These are phyloP conservation scores for Metschnikowia kofuensis DNA, from an alignment of 805 yeast genomes.

Conservation along the genomic window DNA sequence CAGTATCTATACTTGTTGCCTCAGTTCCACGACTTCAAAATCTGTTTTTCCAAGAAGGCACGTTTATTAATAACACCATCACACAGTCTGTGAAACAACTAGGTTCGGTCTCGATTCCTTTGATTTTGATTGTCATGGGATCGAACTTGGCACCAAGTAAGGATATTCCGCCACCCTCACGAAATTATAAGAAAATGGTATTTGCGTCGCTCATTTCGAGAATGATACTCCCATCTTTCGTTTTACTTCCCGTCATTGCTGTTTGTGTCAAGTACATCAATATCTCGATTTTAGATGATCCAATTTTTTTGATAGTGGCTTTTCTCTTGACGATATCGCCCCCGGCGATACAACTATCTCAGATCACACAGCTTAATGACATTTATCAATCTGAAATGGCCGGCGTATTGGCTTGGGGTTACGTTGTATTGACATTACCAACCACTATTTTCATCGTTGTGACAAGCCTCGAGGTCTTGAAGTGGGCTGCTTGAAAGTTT, in stretches of 20 bases:
- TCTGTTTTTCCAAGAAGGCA: conserved; percentile 51
- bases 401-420: conserved; percentile 79
- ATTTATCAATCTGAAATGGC: conserved; percentile 80
- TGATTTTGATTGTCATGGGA: conserved; percentile 72
- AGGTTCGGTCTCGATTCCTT: conserved; percentile 75
- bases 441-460: conserved; percentile 72
- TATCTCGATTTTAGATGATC: conserved; percentile 73
- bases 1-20: conserved; percentile 65
- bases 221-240: conserved; percentile 72
- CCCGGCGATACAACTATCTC: conserved; percentile 81
- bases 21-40: conserved; percentile 57
- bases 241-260: conserved; percentile 66
- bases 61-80: conserved; percentile 65
- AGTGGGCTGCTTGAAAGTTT: conserved; percentile 40
- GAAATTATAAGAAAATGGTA: conserved; percentile 59
- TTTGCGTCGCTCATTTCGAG: conserved; percentile 70
- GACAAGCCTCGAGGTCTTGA: conserved; percentile 57
- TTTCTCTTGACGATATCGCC: conserved; percentile 75
- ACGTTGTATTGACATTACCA: conserved; percentile 71
- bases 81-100: conserved; percentile 61
- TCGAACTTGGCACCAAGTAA: conserved; percentile 70
- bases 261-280: conserved; percentile 59
- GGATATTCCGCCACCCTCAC: conserved; percentile 65
- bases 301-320: conserved; percentile 73
- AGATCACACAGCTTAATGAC: conserved; percentile 73